These are phyloP conservation scores for Amauroascus niger DNA, from an alignment of 2,329 filamentous ascomycete species.

Conservation along the genomic window DNA sequence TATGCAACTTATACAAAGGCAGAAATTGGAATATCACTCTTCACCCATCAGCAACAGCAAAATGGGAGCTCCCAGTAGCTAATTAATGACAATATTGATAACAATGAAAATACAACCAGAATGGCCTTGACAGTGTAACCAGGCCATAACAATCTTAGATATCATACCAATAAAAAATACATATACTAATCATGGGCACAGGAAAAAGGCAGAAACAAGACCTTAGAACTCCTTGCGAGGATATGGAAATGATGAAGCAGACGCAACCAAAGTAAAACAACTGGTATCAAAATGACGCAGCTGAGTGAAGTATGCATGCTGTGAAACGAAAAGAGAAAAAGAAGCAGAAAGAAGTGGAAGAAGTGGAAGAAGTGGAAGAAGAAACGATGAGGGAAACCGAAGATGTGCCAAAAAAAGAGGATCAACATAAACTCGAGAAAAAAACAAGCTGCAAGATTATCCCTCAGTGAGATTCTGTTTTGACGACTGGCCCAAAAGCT, in stretches of 20 bases:
- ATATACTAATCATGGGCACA: slow-evolving; percentile 1
- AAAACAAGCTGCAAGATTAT: background rate
- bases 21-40: background rate
- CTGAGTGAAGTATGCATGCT: slow-evolving; percentile 4
- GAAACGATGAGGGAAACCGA: background rate
- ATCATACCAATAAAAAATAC: background rate
- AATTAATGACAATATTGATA: too few species aligned
- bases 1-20: slow-evolving; percentile 4
- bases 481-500: slow-evolving; percentile 68
- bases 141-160: background rate
- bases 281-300: slow-evolving; percentile 5
- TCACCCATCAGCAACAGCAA: background rate
- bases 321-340: background rate
- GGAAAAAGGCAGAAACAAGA: background rate
- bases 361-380: slow-evolving; percentile 6
- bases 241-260: background rate
- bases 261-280: slow-evolving; percentile 2
- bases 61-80: background rate
- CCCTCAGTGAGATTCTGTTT: slow-evolving; percentile 41
- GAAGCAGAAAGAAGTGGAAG: background rate
- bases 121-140: background rate
- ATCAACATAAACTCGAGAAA: background rate
- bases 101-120: background rate
- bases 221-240: slow-evolving; percentile 9
- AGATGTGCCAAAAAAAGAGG: background rate